Conservation (phyloP, 1,139 yeast genomes). For the Oligophagozyma castellii region DNA sequence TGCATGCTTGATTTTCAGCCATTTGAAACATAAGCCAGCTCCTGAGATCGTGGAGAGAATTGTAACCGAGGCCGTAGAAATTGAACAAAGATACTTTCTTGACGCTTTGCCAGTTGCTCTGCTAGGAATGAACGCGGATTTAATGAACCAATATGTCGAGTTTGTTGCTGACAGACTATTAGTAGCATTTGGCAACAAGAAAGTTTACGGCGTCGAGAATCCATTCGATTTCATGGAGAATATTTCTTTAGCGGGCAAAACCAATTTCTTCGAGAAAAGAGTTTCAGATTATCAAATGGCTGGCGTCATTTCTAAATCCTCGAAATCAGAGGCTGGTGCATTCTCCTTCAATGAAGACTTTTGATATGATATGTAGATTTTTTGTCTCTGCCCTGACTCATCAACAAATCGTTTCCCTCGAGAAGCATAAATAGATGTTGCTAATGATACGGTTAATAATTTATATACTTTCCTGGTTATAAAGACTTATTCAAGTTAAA, state of each 20-base stretch:
- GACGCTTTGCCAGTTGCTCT: constrained; percentile 87
- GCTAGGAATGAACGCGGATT: constrained; percentile 81
- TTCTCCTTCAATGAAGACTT: constrained; percentile 40
- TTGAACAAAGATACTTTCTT: constrained; percentile 87
- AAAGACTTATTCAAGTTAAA: no score
- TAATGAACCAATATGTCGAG: constrained; percentile 97
- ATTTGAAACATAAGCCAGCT: constrained; percentile 79
- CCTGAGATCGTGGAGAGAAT: constrained; percentile 65
- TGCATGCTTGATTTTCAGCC: constrained; percentile 90
- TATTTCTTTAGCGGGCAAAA: constrained; percentile 93
- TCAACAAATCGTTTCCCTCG: no score
- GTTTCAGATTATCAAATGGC: constrained; percentile 98
- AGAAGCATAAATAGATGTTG: no score
- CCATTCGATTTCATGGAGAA: constrained; percentile 99
- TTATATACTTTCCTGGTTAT: no score
- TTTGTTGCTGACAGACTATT: constrained; percentile 93
- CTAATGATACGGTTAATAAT: no score
- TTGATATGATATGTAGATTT: constrained; percentile 19
- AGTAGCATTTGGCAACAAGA: constrained; percentile 79
- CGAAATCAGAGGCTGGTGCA: constrained; percentile 31
- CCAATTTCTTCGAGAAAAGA: constrained; percentile 97
- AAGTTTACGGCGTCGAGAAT: constrained; percentile 73
- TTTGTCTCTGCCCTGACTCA: no score
- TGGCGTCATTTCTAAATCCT: constrained; percentile 76
- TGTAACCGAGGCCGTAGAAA: constrained; percentile 87